Evolutionary conservation across 306 rosid species (phyloP), one percentile per base, ranked within the genome.

Genomic region (Abrus pulchellus): DNA sequence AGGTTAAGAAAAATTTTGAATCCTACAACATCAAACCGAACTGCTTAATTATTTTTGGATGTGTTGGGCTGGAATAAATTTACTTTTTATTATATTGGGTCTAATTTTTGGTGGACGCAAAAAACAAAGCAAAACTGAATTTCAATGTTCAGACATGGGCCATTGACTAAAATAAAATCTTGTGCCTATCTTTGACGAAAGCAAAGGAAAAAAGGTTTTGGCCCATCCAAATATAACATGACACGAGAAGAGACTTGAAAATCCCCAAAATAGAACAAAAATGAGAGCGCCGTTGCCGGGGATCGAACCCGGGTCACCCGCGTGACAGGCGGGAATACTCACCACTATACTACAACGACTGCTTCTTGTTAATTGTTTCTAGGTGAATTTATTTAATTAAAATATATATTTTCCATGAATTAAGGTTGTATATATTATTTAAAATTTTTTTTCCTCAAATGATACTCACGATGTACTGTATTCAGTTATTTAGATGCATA

Each of bases 331-430:
- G 53, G 53, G 49, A 63, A 76, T 80, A 80, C 79, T 73, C 1
- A 74, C 84, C 84, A 66, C 76, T 81, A 81, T 81, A 74, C 80
- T 81, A 81, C 85, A 72, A 80, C 66, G 72, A 79, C 76, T 3
- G 0, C 0, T 48, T 50, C 13, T 0, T n/a, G 1, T 56, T 27
- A 27, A 62, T 30, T 52, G n/a, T 44, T n/a, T n/a, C n/a, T n/a
- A 20, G 20, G 20, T 20, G 0, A 0, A 0, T 0, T 20, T 20
- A 20, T 20, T 20, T 20, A 20, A 20, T 20, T 20, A 20, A 20
- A 20, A n/a, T n/a, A n/a, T n/a, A n/a, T n/a, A n/a, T n/a, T n/a
- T n/a, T n/a, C n/a, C n/a, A n/a, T n/a, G n/a, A n/a, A n/a, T n/a
- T n/a, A n/a, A n/a, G n/a, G n/a, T n/a, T n/a, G n/a, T n/a, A n/a